Evolutionary conservation across 805 yeast species (phyloP).

Genomic region (Candida pini): DNA sequence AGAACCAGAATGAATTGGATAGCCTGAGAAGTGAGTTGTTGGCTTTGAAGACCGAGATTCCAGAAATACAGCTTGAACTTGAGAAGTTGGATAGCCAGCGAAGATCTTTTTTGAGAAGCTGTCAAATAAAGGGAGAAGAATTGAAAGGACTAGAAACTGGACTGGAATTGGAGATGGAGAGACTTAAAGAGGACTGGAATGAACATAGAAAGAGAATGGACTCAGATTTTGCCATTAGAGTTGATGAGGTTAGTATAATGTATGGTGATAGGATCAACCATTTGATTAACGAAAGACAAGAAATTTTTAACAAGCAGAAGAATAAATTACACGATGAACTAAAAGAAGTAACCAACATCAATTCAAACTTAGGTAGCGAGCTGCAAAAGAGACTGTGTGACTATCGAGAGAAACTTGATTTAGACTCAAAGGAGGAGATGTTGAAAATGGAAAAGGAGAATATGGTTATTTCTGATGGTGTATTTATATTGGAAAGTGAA

Average conservation of each 20-base stretch:
- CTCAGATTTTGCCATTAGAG: slow-evolving; percentile 25
- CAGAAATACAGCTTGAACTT: slow-evolving; percentile 22
- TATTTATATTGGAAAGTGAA: background rate
- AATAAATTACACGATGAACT: slow-evolving; percentile 10
- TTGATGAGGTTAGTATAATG: slow-evolving; percentile 12
- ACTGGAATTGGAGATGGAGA: slow-evolving; percentile 22
- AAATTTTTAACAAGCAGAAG: slow-evolving; percentile 27
- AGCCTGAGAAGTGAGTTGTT: slow-evolving; percentile 20
- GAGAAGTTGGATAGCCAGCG: slow-evolving; percentile 26
- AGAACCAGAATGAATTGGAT: slow-evolving; percentile 19
- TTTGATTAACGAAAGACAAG: slow-evolving; percentile 30
- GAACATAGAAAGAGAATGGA: slow-evolving; percentile 29
- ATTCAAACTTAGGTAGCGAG: background rate
- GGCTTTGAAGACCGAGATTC: slow-evolving; percentile 21
- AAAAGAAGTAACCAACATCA: slow-evolving; percentile 21
- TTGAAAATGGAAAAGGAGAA: background rate
- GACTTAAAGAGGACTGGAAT: slow-evolving; percentile 31
- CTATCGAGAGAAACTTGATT: slow-evolving; percentile 23
- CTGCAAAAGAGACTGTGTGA: slow-evolving; percentile 17
- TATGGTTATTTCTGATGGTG: background rate
- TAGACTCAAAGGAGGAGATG: background rate
- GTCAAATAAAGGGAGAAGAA: slow-evolving; percentile 28
- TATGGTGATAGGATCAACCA: slow-evolving; percentile 29
- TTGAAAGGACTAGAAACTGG: slow-evolving; percentile 19
- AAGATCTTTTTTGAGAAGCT: slow-evolving; percentile 10